These are phyloP conservation scores for Salmacisia buchloeana DNA, from an alignment of 1,284 basidiomycete genomes.

Conservation along the genomic window DNA sequence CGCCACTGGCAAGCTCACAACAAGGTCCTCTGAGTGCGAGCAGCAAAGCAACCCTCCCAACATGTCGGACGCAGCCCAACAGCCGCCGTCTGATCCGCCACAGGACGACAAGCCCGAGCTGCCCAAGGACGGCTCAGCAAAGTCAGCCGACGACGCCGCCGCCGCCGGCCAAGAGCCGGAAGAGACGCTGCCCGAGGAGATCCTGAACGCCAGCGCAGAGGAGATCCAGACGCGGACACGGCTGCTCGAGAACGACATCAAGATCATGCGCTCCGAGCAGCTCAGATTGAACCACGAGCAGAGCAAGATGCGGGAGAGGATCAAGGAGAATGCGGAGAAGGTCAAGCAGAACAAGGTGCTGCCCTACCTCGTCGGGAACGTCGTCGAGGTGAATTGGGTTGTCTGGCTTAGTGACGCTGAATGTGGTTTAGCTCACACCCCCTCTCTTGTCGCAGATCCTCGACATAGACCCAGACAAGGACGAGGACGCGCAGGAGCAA, in stretches of 20 bases:
- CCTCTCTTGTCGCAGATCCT: slow-evolving; percentile 63
- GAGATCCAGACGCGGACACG: slow-evolving; percentile 48
- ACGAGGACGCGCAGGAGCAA: slow-evolving; percentile 65
- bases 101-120: slow-evolving; percentile 1
- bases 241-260: slow-evolving; percentile 49
- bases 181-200: slow-evolving; percentile 33
- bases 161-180: neutral
- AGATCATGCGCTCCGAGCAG: slow-evolving; percentile 61
- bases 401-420: neutral
- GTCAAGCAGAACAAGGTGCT: slow-evolving; percentile 99
- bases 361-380: slow-evolving; percentile 95
- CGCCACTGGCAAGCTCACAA: neutral
- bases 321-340: slow-evolving; percentile 95
- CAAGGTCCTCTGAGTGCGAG: too few species aligned
- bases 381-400: slow-evolving; percentile 52
- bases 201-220: slow-evolving; percentile 39
- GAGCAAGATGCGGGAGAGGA: slow-evolving; percentile 93
- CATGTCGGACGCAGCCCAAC: slow-evolving; percentile 1
- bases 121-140: neutral
- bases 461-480: slow-evolving; percentile 80
- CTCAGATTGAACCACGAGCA: slow-evolving; percentile 88
- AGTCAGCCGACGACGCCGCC: neutral
- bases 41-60: neutral
- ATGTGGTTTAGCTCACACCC: neutral
- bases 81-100: slow-evolving; percentile 8